A percentile compares a stretch with the other conserved stretches of the same genome.
Evolutionary conservation across 305 asterid genomes (phyloP).

Genomic region (Rubia tinctorum): DNA sequence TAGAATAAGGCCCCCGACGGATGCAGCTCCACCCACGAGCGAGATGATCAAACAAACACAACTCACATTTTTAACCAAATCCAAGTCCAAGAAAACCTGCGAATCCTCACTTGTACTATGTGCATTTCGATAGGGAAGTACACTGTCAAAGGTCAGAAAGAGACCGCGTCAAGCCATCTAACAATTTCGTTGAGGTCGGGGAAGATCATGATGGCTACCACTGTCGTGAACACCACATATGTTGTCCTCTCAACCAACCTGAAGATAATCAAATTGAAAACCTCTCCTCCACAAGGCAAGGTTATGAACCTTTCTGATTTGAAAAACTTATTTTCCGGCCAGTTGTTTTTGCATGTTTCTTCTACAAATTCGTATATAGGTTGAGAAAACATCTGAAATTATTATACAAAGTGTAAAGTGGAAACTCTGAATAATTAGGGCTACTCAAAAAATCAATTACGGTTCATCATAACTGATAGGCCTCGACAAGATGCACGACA

Average conservation of each 20-base stretch:
- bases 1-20: slow-evolving; percentile 42
- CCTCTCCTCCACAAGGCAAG: slow-evolving; percentile 17
- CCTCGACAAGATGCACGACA: too few species aligned
- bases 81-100: slow-evolving; percentile 36
- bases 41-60: slow-evolving; percentile 39
- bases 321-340: slow-evolving; percentile 24
- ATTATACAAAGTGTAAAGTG: too few species aligned
- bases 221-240: slow-evolving; percentile 24
- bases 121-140: too few species aligned
- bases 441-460: too few species aligned
- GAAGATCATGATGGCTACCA: slow-evolving; percentile 27
- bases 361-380: slow-evolving; percentile 28
- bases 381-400: too few species aligned
- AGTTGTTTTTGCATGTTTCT: slow-evolving; percentile 10
- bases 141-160: slow-evolving; percentile 38
- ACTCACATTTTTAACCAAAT: slow-evolving; percentile 36
- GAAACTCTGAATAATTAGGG: too few species aligned
- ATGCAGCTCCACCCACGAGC: slow-evolving; percentile 59
- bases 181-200: slow-evolving; percentile 29
- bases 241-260: slow-evolving; percentile 30
- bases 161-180: slow-evolving; percentile 23
- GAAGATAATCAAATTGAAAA: slow-evolving; percentile 13
- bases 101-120: slow-evolving; percentile 32
- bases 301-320: slow-evolving; percentile 7
- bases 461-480: too few species aligned